Evolutionary conservation across 371 early-diverging fungal genomes (phyloP).

Genomic region (Mortierella sp.): DNA sequence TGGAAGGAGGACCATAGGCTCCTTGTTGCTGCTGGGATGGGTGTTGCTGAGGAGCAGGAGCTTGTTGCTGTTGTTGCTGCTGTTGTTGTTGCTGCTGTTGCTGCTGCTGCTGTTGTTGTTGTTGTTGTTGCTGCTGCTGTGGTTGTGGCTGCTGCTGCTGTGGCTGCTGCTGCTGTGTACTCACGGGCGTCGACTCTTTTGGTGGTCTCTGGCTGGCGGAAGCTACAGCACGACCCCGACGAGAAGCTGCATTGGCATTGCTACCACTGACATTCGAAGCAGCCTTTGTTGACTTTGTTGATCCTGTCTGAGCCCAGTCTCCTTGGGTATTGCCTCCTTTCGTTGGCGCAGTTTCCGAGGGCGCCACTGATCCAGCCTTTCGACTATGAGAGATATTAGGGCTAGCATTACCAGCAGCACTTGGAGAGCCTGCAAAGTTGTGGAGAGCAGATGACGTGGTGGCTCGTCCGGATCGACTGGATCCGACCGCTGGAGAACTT

Average conservation of each 20-base stretch:
- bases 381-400: constrained; percentile 14
- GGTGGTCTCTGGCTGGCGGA: too few species aligned
- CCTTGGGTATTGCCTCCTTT: constrained; percentile 21
- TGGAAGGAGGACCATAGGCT: constrained; percentile 13
- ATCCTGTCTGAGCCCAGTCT: constrained; percentile 27
- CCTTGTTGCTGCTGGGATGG: too few species aligned
- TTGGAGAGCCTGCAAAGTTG: constrained; percentile 36
- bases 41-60: too few species aligned
- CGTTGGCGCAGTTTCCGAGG: constrained; percentile 14
- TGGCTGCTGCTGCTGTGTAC: background rate
- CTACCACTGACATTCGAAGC: constrained; percentile 1
- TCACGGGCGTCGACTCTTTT: too few species aligned
- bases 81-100: too few species aligned
- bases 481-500: constrained; percentile 31
- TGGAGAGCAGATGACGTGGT: constrained; percentile 41
- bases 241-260: constrained; percentile 13
- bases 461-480: constrained; percentile 32
- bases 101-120: too few species aligned
- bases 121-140: background rate
- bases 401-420: constrained; percentile 15
- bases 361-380: constrained; percentile 17
- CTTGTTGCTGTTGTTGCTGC: too few species aligned
- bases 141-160: constrained; percentile 13
- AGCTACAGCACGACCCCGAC: constrained; percentile 21
- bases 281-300: constrained; percentile 25